Evolutionary conservation across 345 rosid genomes (phyloP), one percentile per base, ranked within the genome.

Genomic region (Salix purpurea): DNA sequence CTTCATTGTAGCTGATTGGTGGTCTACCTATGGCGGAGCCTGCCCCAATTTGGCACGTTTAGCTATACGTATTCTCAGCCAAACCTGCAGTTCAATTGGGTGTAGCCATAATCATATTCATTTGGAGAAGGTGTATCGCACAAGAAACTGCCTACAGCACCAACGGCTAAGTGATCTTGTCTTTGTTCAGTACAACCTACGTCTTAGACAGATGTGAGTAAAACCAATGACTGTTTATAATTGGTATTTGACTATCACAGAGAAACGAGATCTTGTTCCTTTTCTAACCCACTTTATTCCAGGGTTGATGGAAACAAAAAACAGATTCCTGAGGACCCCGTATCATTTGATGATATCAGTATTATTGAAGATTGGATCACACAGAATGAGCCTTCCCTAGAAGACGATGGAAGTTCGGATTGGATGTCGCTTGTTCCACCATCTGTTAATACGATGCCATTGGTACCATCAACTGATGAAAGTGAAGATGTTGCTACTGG

Each of bases 21-120:
- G 99, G 99, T 87, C 92, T 74, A 87, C 97, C 11, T 94, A 91
- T 79, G 98, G 97, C 67, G 98, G 94, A 79, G 87, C 92, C 74
- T 93, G 99, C 83, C 91, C 94, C 65, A 91, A 96, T 82, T 86
- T 96, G 88, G 84, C 94, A 69, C 94, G 91, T 46, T 77, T 96
- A 79, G 98, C 98, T 0, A 73, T 85, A 67, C 94, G 93, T n/a
- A 84, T 96, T 76, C 88, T 93, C 69, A 86, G 91, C 78, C 99
- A 93, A 86, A 86, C 98, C 30, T 93, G 98, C 67, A 85, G 94
- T 79, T 85, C 91, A 24, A 39, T 66, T 34, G 88, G 90, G 39
- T 85, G 79, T 18, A 83, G 72, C 75, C 86, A 75, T 68, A 83
- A 77, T 76, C 83, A 67, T 71, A 71, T 84, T 75, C 77, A 80